These are phyloP conservation scores for Colletotrichum sp. DNA, from an alignment of 2,329 filamentous ascomycete genomes.

Conservation along the genomic window DNA sequence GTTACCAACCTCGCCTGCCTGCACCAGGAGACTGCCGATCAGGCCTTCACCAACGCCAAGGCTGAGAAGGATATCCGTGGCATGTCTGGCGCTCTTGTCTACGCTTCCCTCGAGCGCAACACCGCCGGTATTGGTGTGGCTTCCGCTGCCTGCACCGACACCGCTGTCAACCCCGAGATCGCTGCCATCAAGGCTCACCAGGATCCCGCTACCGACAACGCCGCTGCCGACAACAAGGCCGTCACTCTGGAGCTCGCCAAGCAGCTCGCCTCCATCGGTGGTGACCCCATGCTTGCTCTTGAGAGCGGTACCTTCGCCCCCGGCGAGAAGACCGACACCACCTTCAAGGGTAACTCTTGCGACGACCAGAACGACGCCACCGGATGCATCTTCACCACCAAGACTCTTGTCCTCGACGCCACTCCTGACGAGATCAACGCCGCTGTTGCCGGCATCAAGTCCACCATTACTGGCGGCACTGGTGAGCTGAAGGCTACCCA, in stretches of 20 bases:
- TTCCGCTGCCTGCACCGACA: conserved; percentile 41
- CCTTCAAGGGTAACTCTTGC: conserved; percentile 57
- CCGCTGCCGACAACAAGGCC: conserved; percentile 45
- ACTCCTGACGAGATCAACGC: conserved; percentile 56
- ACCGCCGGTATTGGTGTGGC: conserved; percentile 45
- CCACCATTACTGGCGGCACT: conserved; percentile 36
- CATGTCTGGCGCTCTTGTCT: conserved; percentile 60
- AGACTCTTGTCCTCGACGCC: conserved; percentile 59
- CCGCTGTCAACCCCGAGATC: conserved; percentile 51
- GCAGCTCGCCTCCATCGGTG: conserved; percentile 48
- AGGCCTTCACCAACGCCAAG: conserved; percentile 66
- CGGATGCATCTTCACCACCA: conserved; percentile 62
- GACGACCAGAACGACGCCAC: conserved; percentile 50
- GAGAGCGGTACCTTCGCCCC: conserved; percentile 48
- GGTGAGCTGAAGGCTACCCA: conserved; percentile 31
- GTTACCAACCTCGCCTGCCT: conserved; percentile 48
- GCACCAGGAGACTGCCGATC: conserved; percentile 57
- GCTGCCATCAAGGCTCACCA: conserved; percentile 48
- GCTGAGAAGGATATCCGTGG: conserved; percentile 54
- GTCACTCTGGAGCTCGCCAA: conserved; percentile 44
- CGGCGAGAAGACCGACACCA: conserved; percentile 41
- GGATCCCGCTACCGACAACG: conserved; percentile 45
- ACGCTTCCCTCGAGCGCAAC: conserved; percentile 58
- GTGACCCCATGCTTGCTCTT: conserved; percentile 44
- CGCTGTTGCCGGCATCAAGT: conserved; percentile 40